Base-by-base conservation (phyloP, 2,329 filamentous ascomycete genomes). In the Colletotrichum tropicale region DNA sequence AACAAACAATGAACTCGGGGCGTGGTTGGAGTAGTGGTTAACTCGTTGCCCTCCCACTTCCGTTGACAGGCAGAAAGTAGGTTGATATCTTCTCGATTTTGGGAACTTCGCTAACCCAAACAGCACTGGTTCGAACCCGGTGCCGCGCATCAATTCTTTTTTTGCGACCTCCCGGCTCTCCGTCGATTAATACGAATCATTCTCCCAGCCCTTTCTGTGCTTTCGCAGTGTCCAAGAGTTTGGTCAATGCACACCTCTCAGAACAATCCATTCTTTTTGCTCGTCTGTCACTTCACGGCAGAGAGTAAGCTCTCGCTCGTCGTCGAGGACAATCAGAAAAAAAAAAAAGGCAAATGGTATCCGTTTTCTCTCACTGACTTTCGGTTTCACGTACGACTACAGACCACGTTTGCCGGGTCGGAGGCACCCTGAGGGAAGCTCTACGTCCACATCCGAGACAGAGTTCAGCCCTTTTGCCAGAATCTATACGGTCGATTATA, bases 21-120 rank as follows among this genome's bases (percentile, higher is more conserved):
- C 61, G 66, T 65, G 71, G 66, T 75, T 71, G 69, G 70, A 76
- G 71, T 69, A 74, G 75, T 74, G 70, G 67, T 76, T 58, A 77
- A 73, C 69, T 77, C 69, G 34, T 70, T 77, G 75, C 75, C 71
- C 61, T 78, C 69, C 75, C 72, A 71, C 26, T 24, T 48, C 18
- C 34, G 52, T 32, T 26, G 48, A 73, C 9, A 76, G 61, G 62
- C 71, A 69, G 66, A 67, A 64, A 77, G 61, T 73, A 71, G 28
- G 74, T 60, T 30, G 55, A 66, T 74, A 56, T 70, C 38, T 21
- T 38, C n/a, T 15, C 32, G 18, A 12, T 43, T 43, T 70, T 24
- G 26, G 16, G 48, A 71, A 55, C 21, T n/a, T 65, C 8, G 32
- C 61, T 32, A 24, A 58, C 12, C 3, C 12, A 15, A 60, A 67